These are phyloP conservation scores for Diaporthe humulicola DNA, from an alignment of 2,329 filamentous ascomycete genomes.

Conservation along the genomic window DNA sequence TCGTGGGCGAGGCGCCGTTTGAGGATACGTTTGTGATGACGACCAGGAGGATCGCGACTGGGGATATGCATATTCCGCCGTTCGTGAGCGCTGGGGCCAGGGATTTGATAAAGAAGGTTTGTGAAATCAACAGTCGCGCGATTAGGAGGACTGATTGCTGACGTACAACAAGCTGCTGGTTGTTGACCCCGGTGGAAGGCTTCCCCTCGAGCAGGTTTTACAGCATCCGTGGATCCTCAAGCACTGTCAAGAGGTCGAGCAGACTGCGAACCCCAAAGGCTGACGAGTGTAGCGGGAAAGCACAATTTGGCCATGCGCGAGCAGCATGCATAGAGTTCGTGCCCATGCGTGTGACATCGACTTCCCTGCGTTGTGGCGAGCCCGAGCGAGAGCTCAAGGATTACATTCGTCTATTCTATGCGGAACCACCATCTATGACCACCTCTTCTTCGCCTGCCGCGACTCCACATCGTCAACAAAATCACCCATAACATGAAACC, in stretches of 20 bases:
- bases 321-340: neutral
- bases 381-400: neutral
- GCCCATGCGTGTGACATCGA: neutral
- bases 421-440: neutral
- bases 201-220: conserved; percentile 1
- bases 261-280: neutral
- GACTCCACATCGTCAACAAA: conserved; percentile 29
- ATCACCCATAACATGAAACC: conserved; percentile 42
- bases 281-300: neutral
- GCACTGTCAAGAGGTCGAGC: neutral
- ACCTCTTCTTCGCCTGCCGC: neutral
- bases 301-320: too few species aligned
- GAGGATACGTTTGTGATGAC: conserved; percentile 35
- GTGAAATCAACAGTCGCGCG: neutral
- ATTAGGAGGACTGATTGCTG: neutral
- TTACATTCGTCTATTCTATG: neutral
- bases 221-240: conserved; percentile 32
- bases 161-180: conserved; percentile 15
- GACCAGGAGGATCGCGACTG: conserved; percentile 22
- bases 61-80: conserved; percentile 44
- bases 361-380: too few species aligned
- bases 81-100: conserved; percentile 75
- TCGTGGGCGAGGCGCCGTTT: conserved; percentile 35
- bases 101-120: conserved; percentile 45
- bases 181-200: conserved; percentile 2